phyloP scores from a whole-genome alignment of 2,329 filamentous ascomycete species.

The Monosporascus cannonballus region DNA sequence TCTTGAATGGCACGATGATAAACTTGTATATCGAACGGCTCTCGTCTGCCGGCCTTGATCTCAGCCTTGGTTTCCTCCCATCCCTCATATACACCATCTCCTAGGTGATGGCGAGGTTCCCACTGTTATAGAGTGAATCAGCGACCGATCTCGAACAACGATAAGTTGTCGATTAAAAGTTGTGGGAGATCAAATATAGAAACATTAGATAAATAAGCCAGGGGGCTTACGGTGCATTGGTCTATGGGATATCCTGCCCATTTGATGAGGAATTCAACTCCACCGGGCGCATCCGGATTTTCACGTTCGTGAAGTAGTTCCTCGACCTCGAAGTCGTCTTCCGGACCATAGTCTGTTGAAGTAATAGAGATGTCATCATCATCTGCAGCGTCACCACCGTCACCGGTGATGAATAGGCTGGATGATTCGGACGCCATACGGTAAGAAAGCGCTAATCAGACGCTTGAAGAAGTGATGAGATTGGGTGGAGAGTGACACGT shows the following conservation, averaged over 20 bases:
- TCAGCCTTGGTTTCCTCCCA: slow-evolving; percentile 39
- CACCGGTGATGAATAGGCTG: slow-evolving; percentile 3
- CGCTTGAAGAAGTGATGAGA: background rate
- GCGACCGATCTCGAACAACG: slow-evolving; percentile 34
- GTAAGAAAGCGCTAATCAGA: background rate
- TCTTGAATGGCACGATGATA: slow-evolving; percentile 30
- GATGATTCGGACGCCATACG: slow-evolving; percentile 7
- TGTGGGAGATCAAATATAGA: too few species aligned
- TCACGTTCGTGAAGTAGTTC: slow-evolving; percentile 42
- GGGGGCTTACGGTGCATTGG: slow-evolving; percentile 34
- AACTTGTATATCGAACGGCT: slow-evolving; percentile 31
- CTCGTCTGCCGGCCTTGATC: slow-evolving; percentile 24
- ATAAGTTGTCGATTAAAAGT: too few species aligned
- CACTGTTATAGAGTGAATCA: slow-evolving; percentile 34
- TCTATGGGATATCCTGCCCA: slow-evolving; percentile 57
- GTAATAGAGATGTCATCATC: slow-evolving; percentile 50
- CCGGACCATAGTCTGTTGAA: slow-evolving; percentile 40
- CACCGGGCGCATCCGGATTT: slow-evolving; percentile 18
- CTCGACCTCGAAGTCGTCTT: slow-evolving; percentile 49
- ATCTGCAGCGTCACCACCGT: slow-evolving; percentile 23
- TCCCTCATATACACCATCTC: slow-evolving; percentile 28
- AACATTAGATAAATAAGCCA: slow-evolving; percentile 23
- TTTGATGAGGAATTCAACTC: slow-evolving; percentile 50
- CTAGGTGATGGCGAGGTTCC: slow-evolving; percentile 43
- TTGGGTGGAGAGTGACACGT: too few species aligned